phyloP scores from a whole-genome alignment of 1,284 basidiomycete species.

The Rhodotorula sp. region DNA sequence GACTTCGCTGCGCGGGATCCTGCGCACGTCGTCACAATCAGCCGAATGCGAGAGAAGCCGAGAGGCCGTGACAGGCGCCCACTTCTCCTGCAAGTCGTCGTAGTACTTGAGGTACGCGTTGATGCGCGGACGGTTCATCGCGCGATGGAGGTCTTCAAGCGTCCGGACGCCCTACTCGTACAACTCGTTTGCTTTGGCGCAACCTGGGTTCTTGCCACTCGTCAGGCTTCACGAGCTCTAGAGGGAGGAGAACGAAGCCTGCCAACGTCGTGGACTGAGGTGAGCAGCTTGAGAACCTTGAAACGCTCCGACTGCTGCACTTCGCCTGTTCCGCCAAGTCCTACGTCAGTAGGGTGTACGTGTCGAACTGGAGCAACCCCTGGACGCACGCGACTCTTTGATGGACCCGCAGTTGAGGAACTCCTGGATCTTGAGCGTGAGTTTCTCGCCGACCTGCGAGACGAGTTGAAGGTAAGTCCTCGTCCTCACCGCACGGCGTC shows the following conservation, averaged over 20 bases:
- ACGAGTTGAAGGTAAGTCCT: not conserved
- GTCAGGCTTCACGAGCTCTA: not conserved
- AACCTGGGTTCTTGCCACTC: not conserved
- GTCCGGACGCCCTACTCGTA: conserved; percentile 4
- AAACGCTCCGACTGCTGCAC: not conserved
- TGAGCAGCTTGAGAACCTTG: not conserved
- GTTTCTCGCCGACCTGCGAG: conserved; percentile 36
- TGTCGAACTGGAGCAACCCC: conserved; percentile 57
- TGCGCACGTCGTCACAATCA: not conserved
- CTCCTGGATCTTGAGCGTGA: conserved; percentile 59
- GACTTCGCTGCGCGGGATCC: conserved; percentile 7
- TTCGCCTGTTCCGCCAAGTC: not conserved
- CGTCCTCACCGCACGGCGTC: too few relatives aligned
- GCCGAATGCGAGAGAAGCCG: not conserved
- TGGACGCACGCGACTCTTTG: conserved; percentile 56
- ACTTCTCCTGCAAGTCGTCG: conserved; percentile 17
- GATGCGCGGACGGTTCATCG: not conserved
- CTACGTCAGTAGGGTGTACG: conserved; percentile 52
- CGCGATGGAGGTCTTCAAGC: not conserved
- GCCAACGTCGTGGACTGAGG: conserved; percentile 65
- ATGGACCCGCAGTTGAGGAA: conserved; percentile 61
- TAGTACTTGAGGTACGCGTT: conserved; percentile 4
- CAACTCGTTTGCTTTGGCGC: not conserved
- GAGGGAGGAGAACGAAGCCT: not conserved
- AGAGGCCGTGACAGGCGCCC: not conserved